Evolutionary conservation across 140 eudicot genomes (phyloP), one percentile per base, ranked within the genome.

Genomic region (Artemisia princeps): DNA sequence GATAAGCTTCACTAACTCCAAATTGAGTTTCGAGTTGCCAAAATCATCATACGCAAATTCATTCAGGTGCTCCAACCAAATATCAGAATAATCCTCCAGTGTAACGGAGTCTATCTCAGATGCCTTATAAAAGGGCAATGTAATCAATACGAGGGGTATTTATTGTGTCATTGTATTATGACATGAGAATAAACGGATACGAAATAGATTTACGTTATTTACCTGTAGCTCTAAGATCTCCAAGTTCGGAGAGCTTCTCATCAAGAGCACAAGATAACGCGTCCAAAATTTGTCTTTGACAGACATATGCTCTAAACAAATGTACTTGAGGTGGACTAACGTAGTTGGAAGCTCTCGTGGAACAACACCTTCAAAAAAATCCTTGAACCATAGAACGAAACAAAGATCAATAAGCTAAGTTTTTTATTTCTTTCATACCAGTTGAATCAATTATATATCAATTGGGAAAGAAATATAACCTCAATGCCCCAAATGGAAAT

Each of bases 161-260:
- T 30, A 5, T 22, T 33, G 44, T 33, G 44, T 33, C 0, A 33
- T 1, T 6, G 0, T 30, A 30, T 30, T 4, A 0, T 30, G 40
- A 0, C 7, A 30, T 30, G 2, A 0, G 51, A 12, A 12, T 12
- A 53, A 53, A 40, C 2, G 2, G 2, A 40, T 33, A 12, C 2
- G 3, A 9, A 4, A 30, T 55, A 3, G 28, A 16, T 33, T 33
- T 61, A 51, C n/a, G 60, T 51, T 28, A 49, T 10, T 49, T 59
- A 70, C 74, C 66, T 10, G 15, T 3, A 58, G 45, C 46, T 48
- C 37, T 58, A 56, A 70, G 64, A 23, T 70, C 49, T 70, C 67
- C 33, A 70, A 53, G 49, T 59, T 70, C 9, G 67, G 74, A 56
- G 37, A 22, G 50, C 60, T 45, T 46, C 19, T 70, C 3, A 70